Evolutionary conservation across 2,329 filamentous ascomycete genomes (phyloP), one percentile per base, ranked within the genome.

Genomic region (Aspergillus latus): DNA sequence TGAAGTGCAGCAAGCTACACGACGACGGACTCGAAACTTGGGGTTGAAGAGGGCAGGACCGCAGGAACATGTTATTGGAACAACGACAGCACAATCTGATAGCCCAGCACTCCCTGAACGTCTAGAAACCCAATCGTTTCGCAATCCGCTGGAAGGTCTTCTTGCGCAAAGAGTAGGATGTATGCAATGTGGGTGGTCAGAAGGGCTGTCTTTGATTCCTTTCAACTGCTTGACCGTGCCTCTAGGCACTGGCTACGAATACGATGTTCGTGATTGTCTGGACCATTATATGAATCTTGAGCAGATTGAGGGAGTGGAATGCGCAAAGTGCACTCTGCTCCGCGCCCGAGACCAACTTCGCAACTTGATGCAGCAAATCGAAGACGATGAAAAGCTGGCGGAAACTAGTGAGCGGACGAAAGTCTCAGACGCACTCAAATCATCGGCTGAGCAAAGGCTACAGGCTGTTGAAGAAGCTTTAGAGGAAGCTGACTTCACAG

Each of bases 211-310:
- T 1, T 84, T 97, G 76, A 95, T 91, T 16, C 91, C 92, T 0
- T 97, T 97, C 79, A 97, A 94, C 68, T 97, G 92, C 67, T 78
- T 97, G 46, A 97, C 93, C 0, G 83, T 97, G 0, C 91, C 88
- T 36, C 83, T 97, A 1, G 90, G 89, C 1, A 75, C 81, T 4
- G 80, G 82, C 47, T 81, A 80, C 61, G 78, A 82, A 15, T 90
- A 92, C 66, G 84, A 91, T 59, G 76, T 97, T 0, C 85, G 86
- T 56, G 87, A 94, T 57, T 88, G 91, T 54, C 76, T 99, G 16
- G 88, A 95, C 68, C 86, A 91, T 21, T 96, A 93, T 69, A 94
- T 90, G 29, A 84, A 86, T 10, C 80, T 97, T 7, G 94, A 97
- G 69, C 80, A 83, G 1, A 96, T 99, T 56, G 86, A 91, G 63